Evolutionary conservation across 176 grass and related monocot species (phyloP), one percentile per base, ranked within the genome.

Genomic region (Ensete ventricosum): DNA sequence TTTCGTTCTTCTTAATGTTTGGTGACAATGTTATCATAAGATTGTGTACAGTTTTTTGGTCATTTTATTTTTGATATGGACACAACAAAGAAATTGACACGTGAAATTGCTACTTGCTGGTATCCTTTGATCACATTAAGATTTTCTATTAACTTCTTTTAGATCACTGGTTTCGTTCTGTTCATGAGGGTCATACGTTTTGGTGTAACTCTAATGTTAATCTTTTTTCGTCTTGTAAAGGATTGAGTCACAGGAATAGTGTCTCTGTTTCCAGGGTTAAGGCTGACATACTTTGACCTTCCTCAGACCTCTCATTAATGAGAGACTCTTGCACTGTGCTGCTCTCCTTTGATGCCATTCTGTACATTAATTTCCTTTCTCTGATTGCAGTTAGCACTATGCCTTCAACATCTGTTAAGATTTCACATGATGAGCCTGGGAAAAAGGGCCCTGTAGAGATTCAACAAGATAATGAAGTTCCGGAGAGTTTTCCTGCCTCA

Each of bases 321-420:
- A 13, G 26, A 16, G 34, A 6, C 24, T 43, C 3, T 14, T 29
- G 24, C 11, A 34, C 13, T 43, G 34, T 43, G 34, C 34, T 43
- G 34, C 34, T 4, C 34, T 34, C 29, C 29, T 22, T 69, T 65
- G 23, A 50, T n/a, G 25, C 62, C 26, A 69, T 16, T 70, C 17
- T 25, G 62, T 73, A 10, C 20, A 9, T 63, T 65, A 17, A 13
- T 50, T 73, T 74, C 14, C 62, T 48, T 71, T 55, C 50, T 79
- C 70, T 82, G 34, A 53, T 84, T 86, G 55, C 73, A 79, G 78
- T 76, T 84, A 78, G 88, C 27, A 63, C 59, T 81, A 54, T 64
- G 8, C 53, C 11, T 88, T 55, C 50, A 48, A 75, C 29, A 73
- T 72, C 67, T 51, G 6, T 34, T 1, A 85, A 82, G 58, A 76